These are phyloP conservation scores for Ustilago crameri DNA, from an alignment of 1,284 basidiomycete genomes.

Conservation along the genomic window DNA sequence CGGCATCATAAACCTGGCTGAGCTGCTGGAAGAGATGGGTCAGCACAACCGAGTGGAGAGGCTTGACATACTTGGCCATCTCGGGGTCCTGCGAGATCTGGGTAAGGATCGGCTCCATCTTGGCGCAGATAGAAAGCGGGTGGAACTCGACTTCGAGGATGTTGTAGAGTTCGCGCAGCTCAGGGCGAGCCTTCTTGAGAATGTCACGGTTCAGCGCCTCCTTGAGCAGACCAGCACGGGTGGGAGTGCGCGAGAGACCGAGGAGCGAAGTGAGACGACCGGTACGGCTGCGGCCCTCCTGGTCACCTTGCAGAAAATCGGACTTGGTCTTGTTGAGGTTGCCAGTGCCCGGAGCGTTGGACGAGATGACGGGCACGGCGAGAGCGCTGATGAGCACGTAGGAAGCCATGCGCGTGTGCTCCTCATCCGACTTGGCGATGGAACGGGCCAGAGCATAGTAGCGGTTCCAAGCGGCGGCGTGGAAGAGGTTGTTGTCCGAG, in stretches of 20 bases:
- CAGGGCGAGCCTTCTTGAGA: slow-evolving; percentile 81
- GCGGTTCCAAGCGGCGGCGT: slow-evolving; percentile 94
- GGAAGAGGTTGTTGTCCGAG: slow-evolving; percentile 87
- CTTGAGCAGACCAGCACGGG: slow-evolving; percentile 80
- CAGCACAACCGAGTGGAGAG: slow-evolving; percentile 90
- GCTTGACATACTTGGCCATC: slow-evolving; percentile 78
- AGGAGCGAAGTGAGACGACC: slow-evolving; percentile 86
- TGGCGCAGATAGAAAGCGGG: slow-evolving; percentile 85
- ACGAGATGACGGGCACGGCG: slow-evolving; percentile 87
- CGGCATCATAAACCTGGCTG: slow-evolving; percentile 90
- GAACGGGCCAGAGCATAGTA: slow-evolving; percentile 72
- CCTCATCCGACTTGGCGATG: slow-evolving; percentile 73
- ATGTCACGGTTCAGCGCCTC: slow-evolving; percentile 76
- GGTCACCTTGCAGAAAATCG: slow-evolving; percentile 74
- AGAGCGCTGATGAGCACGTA: slow-evolving; percentile 93
- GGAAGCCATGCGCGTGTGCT: slow-evolving; percentile 83
- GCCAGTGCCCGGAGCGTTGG: slow-evolving; percentile 70
- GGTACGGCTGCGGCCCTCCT: slow-evolving; percentile 73
- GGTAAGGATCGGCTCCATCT: slow-evolving; percentile 83
- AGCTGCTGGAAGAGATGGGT: slow-evolving; percentile 94
- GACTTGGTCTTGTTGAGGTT: slow-evolving; percentile 72
- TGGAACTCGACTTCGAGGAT: slow-evolving; percentile 95
- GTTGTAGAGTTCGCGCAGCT: slow-evolving; percentile 85
- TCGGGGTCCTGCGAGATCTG: slow-evolving; percentile 62
- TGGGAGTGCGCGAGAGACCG: slow-evolving; percentile 85